These are phyloP conservation scores for Monilinia fructigena DNA, from an alignment of 2,329 filamentous ascomycete genomes.

Conservation along the genomic window DNA sequence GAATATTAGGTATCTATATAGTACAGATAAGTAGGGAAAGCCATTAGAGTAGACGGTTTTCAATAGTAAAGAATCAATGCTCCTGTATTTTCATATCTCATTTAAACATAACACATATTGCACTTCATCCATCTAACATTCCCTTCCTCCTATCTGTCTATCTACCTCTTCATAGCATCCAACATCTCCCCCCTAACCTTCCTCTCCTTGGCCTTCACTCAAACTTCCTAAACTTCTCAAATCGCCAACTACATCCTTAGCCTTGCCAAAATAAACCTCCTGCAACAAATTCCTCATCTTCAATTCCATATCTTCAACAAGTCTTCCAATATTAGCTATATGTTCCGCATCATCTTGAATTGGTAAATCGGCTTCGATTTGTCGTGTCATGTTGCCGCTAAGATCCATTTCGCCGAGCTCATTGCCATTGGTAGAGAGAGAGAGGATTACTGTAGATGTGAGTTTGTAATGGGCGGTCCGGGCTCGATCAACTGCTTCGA, in stretches of 20 bases:
- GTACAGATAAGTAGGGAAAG: background rate
- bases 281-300: constrained; percentile 98
- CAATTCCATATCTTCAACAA: constrained; percentile 99
- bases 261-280: constrained; percentile 99
- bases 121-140: background rate
- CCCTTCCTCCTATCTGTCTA: background rate
- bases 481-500: constrained; percentile 91
- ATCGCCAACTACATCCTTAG: constrained; percentile 96
- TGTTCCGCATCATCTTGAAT: constrained; percentile 90
- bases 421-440: constrained; percentile 67
- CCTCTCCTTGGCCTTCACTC: constrained; percentile 80
- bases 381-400: constrained; percentile 95
- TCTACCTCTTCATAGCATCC: constrained; percentile 48
- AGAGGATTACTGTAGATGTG: constrained; percentile 93
- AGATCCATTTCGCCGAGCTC: constrained; percentile 84
- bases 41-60: background rate
- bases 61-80: constrained; percentile 1
- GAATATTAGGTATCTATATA: background rate
- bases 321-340: constrained; percentile 88
- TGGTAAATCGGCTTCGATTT: constrained; percentile 87
- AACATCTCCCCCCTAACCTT: constrained; percentile 90
- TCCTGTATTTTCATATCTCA: constrained; percentile 19
- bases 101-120: constrained; percentile 18
- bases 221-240: constrained; percentile 81
- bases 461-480: constrained; percentile 95